Evolutionary conservation across 208 protist genomes (phyloP).

Genomic region (Trypanosoma theileri): DNA sequence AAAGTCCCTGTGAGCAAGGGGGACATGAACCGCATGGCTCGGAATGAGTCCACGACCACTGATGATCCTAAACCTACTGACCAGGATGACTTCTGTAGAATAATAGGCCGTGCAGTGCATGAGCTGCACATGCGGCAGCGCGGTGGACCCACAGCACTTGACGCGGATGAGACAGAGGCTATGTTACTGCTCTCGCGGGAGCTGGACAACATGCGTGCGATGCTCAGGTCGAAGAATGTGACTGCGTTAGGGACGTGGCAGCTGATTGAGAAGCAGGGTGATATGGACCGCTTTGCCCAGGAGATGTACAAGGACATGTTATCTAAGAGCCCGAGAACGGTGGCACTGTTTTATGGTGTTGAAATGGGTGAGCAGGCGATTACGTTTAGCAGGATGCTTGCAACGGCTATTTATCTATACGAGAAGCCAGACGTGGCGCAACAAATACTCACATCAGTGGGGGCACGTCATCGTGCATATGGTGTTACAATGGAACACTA

Average conservation of each 20-base stretch:
- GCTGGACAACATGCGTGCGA: constrained; percentile 56
- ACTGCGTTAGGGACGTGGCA: constrained; percentile 71
- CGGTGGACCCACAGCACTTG: constrained; percentile 33
- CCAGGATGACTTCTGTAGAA: neutral
- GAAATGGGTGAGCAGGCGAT: constrained; percentile 61
- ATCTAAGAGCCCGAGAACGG: constrained; percentile 41
- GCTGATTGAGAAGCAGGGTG: constrained; percentile 51
- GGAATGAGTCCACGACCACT: no score
- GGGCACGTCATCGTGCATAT: constrained; percentile 66
- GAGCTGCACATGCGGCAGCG: constrained; percentile 47
- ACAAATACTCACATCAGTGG: constrained; percentile 64
- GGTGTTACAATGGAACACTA: constrained; percentile 55
- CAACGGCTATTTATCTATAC: constrained; percentile 68
- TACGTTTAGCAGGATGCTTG: constrained; percentile 58
- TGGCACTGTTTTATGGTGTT: constrained; percentile 64
- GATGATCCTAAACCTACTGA: no score
- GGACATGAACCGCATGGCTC: no score
- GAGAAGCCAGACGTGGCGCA: constrained; percentile 55
- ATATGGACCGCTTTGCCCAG: constrained; percentile 54
- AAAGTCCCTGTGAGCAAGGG: no score
- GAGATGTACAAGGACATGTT: constrained; percentile 67
- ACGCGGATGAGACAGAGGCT: constrained; percentile 57
- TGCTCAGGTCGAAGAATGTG: constrained; percentile 51
- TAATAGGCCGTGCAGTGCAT: constrained; percentile 28
- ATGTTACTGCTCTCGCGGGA: constrained; percentile 60